Evolutionary conservation across 2,329 filamentous ascomycete species (phyloP).

Genomic region (Colletotrichum karsti): DNA sequence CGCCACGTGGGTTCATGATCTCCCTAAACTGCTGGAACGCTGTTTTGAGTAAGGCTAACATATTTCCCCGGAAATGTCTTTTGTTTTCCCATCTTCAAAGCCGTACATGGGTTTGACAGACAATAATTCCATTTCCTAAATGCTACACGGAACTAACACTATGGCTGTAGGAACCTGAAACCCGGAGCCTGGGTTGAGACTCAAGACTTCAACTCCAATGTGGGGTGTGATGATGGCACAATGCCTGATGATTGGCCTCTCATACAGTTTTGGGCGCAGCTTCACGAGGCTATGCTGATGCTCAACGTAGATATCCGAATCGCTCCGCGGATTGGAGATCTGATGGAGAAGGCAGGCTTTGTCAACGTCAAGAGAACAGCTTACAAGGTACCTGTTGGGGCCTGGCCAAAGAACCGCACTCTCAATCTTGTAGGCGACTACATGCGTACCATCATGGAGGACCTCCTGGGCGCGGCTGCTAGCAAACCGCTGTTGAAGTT

Average conservation of each 20-base stretch:
- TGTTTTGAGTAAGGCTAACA: neutral
- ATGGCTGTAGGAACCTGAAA: conserved; percentile 34
- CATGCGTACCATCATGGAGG: neutral
- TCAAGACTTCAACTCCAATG: conserved; percentile 50
- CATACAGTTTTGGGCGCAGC: neutral
- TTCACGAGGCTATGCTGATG: neutral
- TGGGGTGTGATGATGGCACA: conserved; percentile 43
- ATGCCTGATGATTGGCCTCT: conserved; percentile 32
- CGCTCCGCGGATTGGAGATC: conserved; percentile 6
- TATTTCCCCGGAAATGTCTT: neutral
- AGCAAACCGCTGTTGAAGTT: neutral
- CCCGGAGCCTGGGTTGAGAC: conserved; percentile 55
- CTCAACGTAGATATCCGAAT: neutral
- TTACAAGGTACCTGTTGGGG: conserved; percentile 26
- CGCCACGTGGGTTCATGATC: neutral
- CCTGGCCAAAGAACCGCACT: conserved; percentile 43
- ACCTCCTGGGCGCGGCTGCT: neutral
- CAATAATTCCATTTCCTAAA: too few relatives aligned
- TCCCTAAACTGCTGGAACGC: neutral
- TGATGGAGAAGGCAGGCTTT: conserved; percentile 32
- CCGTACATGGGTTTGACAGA: too few relatives aligned
- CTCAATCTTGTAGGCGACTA: conserved; percentile 34
- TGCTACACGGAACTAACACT: too few relatives aligned
- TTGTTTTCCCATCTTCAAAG: too few relatives aligned
- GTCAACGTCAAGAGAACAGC: conserved; percentile 28